These are phyloP conservation scores for Neurospora sp. DNA, from an alignment of 495 filamentous ascomycete genomes.

Conservation along the genomic window DNA sequence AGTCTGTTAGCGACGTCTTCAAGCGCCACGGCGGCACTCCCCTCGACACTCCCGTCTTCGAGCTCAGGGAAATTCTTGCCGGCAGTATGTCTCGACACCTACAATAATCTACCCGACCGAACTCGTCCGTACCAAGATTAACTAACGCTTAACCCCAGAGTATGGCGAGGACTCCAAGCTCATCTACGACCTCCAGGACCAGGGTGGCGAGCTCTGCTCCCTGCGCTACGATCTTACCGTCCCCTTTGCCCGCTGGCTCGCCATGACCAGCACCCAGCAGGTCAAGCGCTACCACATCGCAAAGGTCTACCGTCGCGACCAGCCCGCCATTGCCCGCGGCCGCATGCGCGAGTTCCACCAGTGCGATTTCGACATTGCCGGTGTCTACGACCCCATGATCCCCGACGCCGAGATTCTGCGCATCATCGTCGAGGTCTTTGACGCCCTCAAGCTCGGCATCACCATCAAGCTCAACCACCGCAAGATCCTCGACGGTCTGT, in stretches of 20 bases:
- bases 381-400: conserved; percentile 83
- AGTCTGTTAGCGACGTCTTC: conserved; percentile 22
- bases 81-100: conserved; percentile 34
- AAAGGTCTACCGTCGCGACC: conserved; percentile 57
- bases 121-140: conserved; percentile 46
- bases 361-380: conserved; percentile 96
- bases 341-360: conserved; percentile 96
- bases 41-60: conserved; percentile 40
- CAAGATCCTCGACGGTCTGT: conserved; percentile 88
- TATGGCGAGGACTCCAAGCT: conserved; percentile 83
- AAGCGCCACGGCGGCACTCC: conserved; percentile 33
- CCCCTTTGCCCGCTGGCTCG: conserved; percentile 85
- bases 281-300: conserved; percentile 91
- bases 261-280: conserved; percentile 69
- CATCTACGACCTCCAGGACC: conserved; percentile 83
- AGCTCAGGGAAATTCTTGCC: conserved; percentile 55
- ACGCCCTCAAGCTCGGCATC: conserved; percentile 55
- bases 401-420: conserved; percentile 88
- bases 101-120: conserved; percentile 27
- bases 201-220: conserved; percentile 76
- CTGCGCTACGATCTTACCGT: conserved; percentile 88
- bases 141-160: conserved; percentile 52
- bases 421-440: conserved; percentile 79
- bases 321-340: conserved; percentile 43
- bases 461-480: conserved; percentile 95